Evolutionary conservation across 1,284 basidiomycete species (phyloP).

Genomic region (Boletus sp.): DNA sequence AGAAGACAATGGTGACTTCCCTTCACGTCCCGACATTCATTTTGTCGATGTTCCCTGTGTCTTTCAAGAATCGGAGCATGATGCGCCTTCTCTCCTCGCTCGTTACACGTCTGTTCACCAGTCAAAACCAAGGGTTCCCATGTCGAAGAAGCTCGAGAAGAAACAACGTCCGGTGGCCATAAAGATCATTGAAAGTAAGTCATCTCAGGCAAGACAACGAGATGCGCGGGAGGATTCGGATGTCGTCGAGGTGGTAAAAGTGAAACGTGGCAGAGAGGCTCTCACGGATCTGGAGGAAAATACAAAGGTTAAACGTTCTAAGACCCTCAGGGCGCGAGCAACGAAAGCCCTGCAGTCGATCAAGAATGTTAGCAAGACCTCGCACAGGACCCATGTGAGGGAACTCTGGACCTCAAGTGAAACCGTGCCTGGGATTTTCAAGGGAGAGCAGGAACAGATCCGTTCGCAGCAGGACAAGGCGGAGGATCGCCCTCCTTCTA

Average conservation of each 20-base stretch:
- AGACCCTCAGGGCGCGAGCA: slow-evolving; percentile 55
- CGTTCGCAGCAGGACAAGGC: slow-evolving; percentile 13
- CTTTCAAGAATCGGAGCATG: slow-evolving; percentile 21
- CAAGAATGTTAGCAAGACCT: slow-evolving; percentile 45
- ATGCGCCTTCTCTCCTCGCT: slow-evolving; percentile 19
- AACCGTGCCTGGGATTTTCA: slow-evolving; percentile 28
- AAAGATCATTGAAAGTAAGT: slow-evolving; percentile 23
- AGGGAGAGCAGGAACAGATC: slow-evolving; percentile 23
- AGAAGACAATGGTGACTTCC: slow-evolving; percentile 25
- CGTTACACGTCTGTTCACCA: slow-evolving; percentile 18
- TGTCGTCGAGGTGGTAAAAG: slow-evolving; percentile 65
- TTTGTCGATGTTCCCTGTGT: slow-evolving; percentile 41
- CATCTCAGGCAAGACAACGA: slow-evolving; percentile 25
- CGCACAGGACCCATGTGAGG: slow-evolving; percentile 37
- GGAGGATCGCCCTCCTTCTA: slow-evolving; percentile 1
- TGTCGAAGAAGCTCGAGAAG: slow-evolving; percentile 33
- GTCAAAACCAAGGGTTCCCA: slow-evolving; percentile 22
- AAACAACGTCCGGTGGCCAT: slow-evolving; percentile 29
- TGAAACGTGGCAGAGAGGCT: slow-evolving; percentile 44
- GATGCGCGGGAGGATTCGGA: slow-evolving; percentile 39
- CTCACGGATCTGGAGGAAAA: slow-evolving; percentile 28
- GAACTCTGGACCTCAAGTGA: slow-evolving; percentile 37
- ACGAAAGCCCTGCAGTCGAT: slow-evolving; percentile 60
- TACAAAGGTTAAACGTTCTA: slow-evolving; percentile 41
- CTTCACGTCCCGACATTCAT: slow-evolving; percentile 38